Evolutionary conservation across 768 basidiomycete species (phyloP).

Genomic region (Amanita jacksonii): DNA sequence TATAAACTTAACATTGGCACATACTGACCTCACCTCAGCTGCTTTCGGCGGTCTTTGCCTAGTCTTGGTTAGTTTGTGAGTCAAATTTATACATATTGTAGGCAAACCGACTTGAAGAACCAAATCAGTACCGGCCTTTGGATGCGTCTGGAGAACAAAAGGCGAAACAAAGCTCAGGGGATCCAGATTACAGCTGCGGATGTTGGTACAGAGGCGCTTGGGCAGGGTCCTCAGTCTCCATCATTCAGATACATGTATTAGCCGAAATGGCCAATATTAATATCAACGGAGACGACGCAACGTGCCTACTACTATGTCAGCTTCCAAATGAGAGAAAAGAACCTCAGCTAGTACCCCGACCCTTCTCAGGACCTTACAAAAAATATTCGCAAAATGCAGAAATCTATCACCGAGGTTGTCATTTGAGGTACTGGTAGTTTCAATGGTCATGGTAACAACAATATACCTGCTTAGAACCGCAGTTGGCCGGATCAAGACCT

Average conservation of each 20-base stretch:
- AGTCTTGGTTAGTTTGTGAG: slow-evolving; percentile 29
- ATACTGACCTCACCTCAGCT: slow-evolving; percentile 19
- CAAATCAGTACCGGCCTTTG: slow-evolving; percentile 29
- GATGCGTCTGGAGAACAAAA: slow-evolving; percentile 40
- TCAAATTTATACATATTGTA: neutral
- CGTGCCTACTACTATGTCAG: slow-evolving; percentile 7
- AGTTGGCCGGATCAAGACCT: slow-evolving; percentile 4
- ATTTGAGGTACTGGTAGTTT: slow-evolving; percentile 19
- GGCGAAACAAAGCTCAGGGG: slow-evolving; percentile 32
- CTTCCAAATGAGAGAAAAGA: slow-evolving; percentile 6
- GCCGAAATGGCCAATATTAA: neutral
- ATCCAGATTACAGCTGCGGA: slow-evolving; percentile 31
- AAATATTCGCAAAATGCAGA: slow-evolving; percentile 12
- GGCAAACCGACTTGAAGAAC: neutral
- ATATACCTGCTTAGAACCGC: slow-evolving; percentile 28
- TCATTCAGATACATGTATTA: slow-evolving; percentile 42
- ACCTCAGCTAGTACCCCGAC: slow-evolving; percentile 19
- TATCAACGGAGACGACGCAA: neutral
- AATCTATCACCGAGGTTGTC: slow-evolving; percentile 22
- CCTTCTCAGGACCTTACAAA: slow-evolving; percentile 10
- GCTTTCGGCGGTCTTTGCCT: slow-evolving; percentile 38
- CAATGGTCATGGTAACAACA: slow-evolving; percentile 19
- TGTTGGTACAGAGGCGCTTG: slow-evolving; percentile 33
- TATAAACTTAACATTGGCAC: neutral
- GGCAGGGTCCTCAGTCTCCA: slow-evolving; percentile 31